These are phyloP conservation scores for Amylostereum areolatum DNA, from an alignment of 1,284 basidiomycete genomes.

Conservation along the genomic window DNA sequence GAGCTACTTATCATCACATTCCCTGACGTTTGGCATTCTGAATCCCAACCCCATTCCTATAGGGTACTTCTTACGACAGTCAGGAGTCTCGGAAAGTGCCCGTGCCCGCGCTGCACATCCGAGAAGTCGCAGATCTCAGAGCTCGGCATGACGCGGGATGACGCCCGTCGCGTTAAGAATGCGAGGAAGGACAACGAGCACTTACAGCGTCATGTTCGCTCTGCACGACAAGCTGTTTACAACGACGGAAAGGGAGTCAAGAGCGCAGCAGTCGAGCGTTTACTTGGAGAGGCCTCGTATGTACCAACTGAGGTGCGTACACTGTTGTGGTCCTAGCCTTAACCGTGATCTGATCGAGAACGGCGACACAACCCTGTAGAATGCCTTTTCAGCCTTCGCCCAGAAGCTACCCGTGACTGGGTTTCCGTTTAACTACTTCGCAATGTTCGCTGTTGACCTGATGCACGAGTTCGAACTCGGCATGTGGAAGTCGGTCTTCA, in stretches of 20 bases:
- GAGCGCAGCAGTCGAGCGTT: not conserved
- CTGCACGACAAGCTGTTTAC: not conserved
- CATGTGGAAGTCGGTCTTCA: not conserved
- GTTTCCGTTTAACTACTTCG: not conserved
- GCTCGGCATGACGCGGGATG: not conserved
- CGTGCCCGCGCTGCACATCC: slow-evolving; percentile 4
- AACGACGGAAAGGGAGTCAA: not conserved
- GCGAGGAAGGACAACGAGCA: not conserved
- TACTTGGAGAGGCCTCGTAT: not conserved
- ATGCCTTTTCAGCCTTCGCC: not conserved
- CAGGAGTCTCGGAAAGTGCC: slow-evolving; percentile 13
- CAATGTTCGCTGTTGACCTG: slow-evolving; percentile 1
- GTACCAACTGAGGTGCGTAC: not conserved
- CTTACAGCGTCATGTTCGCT: not conserved
- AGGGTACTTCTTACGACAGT: slow-evolving; percentile 12
- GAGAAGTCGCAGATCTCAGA: not conserved
- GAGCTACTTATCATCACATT: not conserved
- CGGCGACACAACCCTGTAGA: not conserved
- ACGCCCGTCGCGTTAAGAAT: not conserved
- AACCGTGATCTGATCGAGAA: not conserved
- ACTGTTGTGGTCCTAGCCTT: not conserved
- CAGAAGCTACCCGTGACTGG: not conserved
- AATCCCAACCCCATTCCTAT: not conserved
- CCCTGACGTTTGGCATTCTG: no score
- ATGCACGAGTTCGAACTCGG: slow-evolving; percentile 3